Evolutionary conservation across 176 grass and related monocot genomes (phyloP).

Genomic region (Musa beccarii): DNA sequence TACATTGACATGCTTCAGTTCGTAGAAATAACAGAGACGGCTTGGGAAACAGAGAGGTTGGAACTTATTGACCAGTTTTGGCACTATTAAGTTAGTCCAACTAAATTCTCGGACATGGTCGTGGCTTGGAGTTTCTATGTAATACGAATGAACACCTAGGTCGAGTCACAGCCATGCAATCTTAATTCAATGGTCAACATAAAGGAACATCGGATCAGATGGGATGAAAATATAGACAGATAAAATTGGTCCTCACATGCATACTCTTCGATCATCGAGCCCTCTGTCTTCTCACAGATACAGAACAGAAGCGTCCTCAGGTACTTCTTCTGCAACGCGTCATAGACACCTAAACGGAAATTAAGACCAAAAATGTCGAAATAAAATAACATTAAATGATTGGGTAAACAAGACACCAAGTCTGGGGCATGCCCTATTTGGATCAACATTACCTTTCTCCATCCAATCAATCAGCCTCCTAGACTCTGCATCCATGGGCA

Average conservation of each 20-base stretch:
- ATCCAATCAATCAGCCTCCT: slow-evolving; percentile 96
- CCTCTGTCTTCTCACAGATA: slow-evolving; percentile 80
- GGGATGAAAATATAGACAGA: slow-evolving; percentile 1
- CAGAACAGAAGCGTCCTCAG: slow-evolving; percentile 91
- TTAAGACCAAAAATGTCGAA: background rate
- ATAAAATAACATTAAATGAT: slow-evolving; percentile 14
- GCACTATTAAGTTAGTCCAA: background rate
- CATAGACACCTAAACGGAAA: slow-evolving; percentile 63
- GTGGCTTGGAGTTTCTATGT: too few species aligned
- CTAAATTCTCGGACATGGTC: too few species aligned
- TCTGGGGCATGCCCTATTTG: slow-evolving; percentile 12
- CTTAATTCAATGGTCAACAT: background rate
- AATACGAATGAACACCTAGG: too few species aligned
- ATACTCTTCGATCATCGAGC: slow-evolving; percentile 95
- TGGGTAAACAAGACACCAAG: slow-evolving; percentile 13
- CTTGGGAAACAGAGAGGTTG: background rate
- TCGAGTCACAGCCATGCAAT: background rate
- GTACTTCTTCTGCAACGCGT: slow-evolving; percentile 97
- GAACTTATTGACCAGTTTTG: slow-evolving; percentile 15
- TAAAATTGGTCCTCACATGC: slow-evolving; percentile 46
- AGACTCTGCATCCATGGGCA: slow-evolving; percentile 91
- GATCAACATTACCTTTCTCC: slow-evolving; percentile 75
- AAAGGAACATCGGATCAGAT: background rate
- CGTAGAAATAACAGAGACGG: background rate
- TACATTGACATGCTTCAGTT: background rate